Percentiles rank a stretch among this genome's conserved stretches.
Evolutionary conservation across 345 rosid species (phyloP).

Genomic region (Camelina hispida): DNA sequence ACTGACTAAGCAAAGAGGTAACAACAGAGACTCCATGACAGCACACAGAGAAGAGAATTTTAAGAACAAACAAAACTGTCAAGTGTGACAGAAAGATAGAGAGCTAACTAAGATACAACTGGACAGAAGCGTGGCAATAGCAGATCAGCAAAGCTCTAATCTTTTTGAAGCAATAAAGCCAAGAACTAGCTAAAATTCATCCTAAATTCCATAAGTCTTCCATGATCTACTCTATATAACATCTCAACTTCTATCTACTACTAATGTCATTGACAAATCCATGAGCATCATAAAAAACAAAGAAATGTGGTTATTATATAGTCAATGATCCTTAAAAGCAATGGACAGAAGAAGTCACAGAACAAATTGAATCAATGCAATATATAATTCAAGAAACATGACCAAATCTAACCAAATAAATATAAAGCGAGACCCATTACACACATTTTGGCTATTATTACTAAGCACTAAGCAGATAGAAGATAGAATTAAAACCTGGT

Average conservation of each 20-base stretch:
- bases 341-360: background rate
- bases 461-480: too few relatives aligned
- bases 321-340: slow-evolving; percentile 4
- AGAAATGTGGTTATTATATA: background rate
- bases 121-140: background rate
- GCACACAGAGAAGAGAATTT: background rate
- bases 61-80: slow-evolving; percentile 19
- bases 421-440: background rate
- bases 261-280: background rate
- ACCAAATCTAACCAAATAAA: background rate
- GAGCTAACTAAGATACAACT: slow-evolving; percentile 1
- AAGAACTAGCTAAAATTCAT: slow-evolving; percentile 8
- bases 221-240: background rate
- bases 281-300: background rate
- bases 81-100: background rate
- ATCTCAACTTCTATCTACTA: background rate
- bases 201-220: background rate
- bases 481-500: background rate
- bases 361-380: background rate
- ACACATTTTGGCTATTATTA: too few relatives aligned
- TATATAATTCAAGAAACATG: background rate
- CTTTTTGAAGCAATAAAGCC: background rate
- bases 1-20: background rate
- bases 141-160: slow-evolving; percentile 15
- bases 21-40: background rate